Evolutionary conservation across 2,329 filamentous ascomycete species (phyloP), one percentile per base, ranked within the genome.

Genomic region (Atkinsonella texensis): DNA sequence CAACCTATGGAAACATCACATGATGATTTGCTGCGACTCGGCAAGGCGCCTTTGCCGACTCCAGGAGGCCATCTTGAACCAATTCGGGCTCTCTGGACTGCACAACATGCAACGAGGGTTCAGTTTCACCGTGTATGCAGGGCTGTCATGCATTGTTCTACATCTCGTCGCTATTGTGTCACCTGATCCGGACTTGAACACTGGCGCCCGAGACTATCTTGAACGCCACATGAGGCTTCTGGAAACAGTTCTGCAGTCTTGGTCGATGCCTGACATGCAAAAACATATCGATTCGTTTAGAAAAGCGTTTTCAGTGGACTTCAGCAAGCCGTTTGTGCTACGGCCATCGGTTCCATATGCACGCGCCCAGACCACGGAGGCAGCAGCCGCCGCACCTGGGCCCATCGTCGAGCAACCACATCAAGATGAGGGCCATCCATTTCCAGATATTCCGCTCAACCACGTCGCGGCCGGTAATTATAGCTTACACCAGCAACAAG

Each of bases 151-250:
- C 71, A 90, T 91, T 28, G 90, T 96, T 68, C 77, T 97, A 50
- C 90, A 97, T 67, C 69, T 97, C 68, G 91, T 95, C 58, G 90
- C 90, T 4, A 84, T 96, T 55, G 94, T 90, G 13, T 96, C 89
- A 17, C 91, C 93, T 18, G 90, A 97, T 64, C 87, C 89, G 1
- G 87, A 93, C 40, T 79, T 95, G 52, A 90, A 93, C 63, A 74
- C 76, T 0, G 89, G 95, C 65, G 88, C 91, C 7, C 80, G 87
- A 31, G 85, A 91, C 55, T 97, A 86, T 64, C 96, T 97, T 62
- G 86, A 88, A 2, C 79, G 91, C 46, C 90, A 96, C 60, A 96
- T 97, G 91, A 83, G 90, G 51, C 84, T 97, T 39, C 74, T 97
- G 53, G 91, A 97, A 66, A 84, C 82, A 57, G 91, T 89, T 59